A percentile compares a stretch with the other conserved stretches of the same genome.
These are phyloP conservation scores for Echeveria elegans DNA, from an alignment of 164 flowering plant species.

Conservation along the genomic window DNA sequence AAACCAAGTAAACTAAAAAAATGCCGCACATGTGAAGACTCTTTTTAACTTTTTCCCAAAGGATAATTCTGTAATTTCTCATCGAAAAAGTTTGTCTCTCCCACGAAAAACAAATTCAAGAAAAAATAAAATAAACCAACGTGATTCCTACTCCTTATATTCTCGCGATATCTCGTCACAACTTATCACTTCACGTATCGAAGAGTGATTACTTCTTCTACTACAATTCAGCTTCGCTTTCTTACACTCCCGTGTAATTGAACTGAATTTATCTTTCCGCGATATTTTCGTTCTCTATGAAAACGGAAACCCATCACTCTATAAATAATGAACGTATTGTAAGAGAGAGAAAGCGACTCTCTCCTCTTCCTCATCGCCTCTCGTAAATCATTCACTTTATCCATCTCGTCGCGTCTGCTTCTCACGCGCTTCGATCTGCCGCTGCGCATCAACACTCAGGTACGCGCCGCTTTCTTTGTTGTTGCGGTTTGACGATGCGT, in stretches of 20 bases:
- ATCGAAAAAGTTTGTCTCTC: neutral
- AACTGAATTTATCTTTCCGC: neutral
- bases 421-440: neutral
- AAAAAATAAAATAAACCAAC: no score
- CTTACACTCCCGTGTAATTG: neutral
- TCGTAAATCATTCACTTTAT: neutral
- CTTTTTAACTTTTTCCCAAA: neutral
- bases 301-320: constrained; percentile 4
- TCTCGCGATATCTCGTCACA: neutral
- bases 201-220: no score
- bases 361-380: neutral
- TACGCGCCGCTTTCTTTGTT: neutral
- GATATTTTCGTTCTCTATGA: neutral
- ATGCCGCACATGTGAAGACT: no score
- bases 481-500: neutral
- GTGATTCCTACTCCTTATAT: neutral
- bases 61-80: neutral
- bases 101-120: neutral
- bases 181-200: neutral
- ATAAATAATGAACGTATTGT: neutral
- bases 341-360: no score
- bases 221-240: neutral
- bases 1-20: no score
- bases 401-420: neutral
- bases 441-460: neutral